These are phyloP conservation scores for Flaveria bidentis DNA, from an alignment of 129 eudicot genomes.

Conservation along the genomic window DNA sequence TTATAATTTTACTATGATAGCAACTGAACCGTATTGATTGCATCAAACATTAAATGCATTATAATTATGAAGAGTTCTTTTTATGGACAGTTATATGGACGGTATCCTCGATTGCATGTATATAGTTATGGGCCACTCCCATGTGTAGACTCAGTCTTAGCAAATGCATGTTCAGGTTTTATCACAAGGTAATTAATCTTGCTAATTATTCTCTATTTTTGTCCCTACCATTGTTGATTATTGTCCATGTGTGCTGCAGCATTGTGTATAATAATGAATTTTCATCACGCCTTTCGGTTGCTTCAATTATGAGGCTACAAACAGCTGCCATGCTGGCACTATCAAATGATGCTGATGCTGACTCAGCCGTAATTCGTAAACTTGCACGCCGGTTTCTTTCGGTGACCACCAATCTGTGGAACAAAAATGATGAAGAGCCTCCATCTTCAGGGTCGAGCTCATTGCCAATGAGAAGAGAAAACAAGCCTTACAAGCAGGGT, in stretches of 20 bases:
- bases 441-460: slow-evolving; percentile 34
- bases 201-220: background rate
- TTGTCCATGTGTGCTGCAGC: slow-evolving; percentile 38
- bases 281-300: slow-evolving; percentile 67
- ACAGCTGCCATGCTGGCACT: slow-evolving; percentile 66
- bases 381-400: slow-evolving; percentile 52
- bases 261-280: slow-evolving; percentile 65
- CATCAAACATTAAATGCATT: slow-evolving; percentile 1
- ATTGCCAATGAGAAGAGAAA: slow-evolving; percentile 19
- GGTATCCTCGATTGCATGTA: slow-evolving; percentile 60
- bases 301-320: slow-evolving; percentile 67
- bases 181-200: slow-evolving; percentile 53
- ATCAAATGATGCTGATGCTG: slow-evolving; percentile 46
- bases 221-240: background rate
- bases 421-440: slow-evolving; percentile 16
- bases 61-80: background rate
- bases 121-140: slow-evolving; percentile 77
- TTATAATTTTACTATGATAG: background rate
- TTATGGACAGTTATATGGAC: slow-evolving; percentile 47
- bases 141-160: slow-evolving; percentile 58
- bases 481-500: slow-evolving; percentile 11
- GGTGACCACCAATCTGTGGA: slow-evolving; percentile 38
- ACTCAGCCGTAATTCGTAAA: slow-evolving; percentile 44
- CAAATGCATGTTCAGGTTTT: slow-evolving; percentile 71
- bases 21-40: background rate